Percentiles rank a stretch among this genome's conserved stretches.
Evolutionary conservation across 306 rosid species (phyloP).

Genomic region (Glycyrrhiza uralensis): DNA sequence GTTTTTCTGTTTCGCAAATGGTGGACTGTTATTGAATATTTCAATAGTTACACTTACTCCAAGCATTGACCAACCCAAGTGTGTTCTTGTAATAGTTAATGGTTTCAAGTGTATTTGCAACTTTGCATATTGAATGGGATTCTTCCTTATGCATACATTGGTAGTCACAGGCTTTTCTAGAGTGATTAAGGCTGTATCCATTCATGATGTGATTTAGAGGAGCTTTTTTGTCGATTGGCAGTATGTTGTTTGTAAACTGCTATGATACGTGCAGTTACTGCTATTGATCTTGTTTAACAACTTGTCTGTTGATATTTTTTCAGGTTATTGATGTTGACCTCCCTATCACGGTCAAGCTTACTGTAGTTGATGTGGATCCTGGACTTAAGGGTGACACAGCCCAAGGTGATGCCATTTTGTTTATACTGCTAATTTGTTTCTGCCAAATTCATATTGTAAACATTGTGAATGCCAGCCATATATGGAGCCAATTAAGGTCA

Average conservation of each 20-base stretch:
- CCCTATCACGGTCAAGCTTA: slow-evolving; percentile 61
- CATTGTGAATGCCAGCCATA: slow-evolving; percentile 14
- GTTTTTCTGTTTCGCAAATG: not conserved
- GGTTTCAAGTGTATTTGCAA: not conserved
- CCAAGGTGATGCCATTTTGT: slow-evolving; percentile 54
- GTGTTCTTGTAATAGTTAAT: slow-evolving; percentile 19
- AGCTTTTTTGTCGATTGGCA: not conserved
- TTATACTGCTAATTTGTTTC: slow-evolving; percentile 6
- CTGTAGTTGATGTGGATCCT: slow-evolving; percentile 71
- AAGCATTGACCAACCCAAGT: not conserved
- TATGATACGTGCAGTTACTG: not conserved
- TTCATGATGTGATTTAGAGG: not conserved
- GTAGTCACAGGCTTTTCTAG: not conserved
- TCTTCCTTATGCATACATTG: not conserved
- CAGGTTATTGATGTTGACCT: slow-evolving; percentile 87
- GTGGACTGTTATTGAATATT: not conserved
- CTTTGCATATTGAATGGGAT: slow-evolving; percentile 13
- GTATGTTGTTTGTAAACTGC: slow-evolving; percentile 10
- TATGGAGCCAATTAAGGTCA: not conserved
- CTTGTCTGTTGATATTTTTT: slow-evolving; percentile 14
- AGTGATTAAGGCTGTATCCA: not conserved
- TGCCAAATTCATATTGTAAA: not conserved
- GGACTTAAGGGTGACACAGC: slow-evolving; percentile 89
- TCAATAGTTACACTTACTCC: not conserved
- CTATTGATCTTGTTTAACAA: not conserved